A percentile compares a stretch with the other conserved stretches of the same genome.
Conservation (phyloP, 106 monocot species). For the Posidonia australis region DNA sequence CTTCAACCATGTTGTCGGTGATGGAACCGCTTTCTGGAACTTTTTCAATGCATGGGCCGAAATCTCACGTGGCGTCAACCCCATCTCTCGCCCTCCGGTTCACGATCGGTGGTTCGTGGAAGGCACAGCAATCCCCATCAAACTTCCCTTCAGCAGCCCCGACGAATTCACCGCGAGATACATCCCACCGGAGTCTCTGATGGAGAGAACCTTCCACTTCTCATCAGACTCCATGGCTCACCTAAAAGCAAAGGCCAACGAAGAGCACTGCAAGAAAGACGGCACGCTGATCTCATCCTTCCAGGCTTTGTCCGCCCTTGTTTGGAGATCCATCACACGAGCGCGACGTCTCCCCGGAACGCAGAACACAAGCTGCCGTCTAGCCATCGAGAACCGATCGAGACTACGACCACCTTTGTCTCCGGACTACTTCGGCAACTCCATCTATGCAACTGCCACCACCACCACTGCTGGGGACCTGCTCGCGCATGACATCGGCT, state of each 20-base stretch:
- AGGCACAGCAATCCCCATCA: conserved; percentile 30
- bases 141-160: conserved; percentile 30
- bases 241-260: conserved; percentile 49
- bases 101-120: conserved; percentile 50
- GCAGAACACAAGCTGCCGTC: conserved; percentile 18
- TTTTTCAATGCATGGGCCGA: conserved; percentile 73
- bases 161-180: conserved; percentile 27
- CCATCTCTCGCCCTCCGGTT: conserved; percentile 23
- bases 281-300: conserved; percentile 32
- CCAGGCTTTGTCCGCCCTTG: conserved; percentile 37
- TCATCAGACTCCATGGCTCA: conserved; percentile 22
- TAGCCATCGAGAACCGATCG: conserved; percentile 34
- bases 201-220: conserved; percentile 59
- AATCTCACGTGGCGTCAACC: conserved; percentile 12
- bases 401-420: conserved; percentile 46
- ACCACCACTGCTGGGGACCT: conserved; percentile 41
- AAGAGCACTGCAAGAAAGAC: background rate
- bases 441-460: conserved; percentile 15
- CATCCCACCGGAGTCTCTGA: conserved; percentile 25
- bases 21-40: conserved; percentile 60
- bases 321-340: conserved; percentile 55
- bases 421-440: conserved; percentile 60
- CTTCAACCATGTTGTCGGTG: conserved; percentile 61
- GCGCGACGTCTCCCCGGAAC: conserved; percentile 19
- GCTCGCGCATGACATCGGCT: conserved; percentile 27